phyloP scores from a whole-genome alignment of 2,329 filamentous ascomycete genomes.

The Grosmannia clavigera region DNA sequence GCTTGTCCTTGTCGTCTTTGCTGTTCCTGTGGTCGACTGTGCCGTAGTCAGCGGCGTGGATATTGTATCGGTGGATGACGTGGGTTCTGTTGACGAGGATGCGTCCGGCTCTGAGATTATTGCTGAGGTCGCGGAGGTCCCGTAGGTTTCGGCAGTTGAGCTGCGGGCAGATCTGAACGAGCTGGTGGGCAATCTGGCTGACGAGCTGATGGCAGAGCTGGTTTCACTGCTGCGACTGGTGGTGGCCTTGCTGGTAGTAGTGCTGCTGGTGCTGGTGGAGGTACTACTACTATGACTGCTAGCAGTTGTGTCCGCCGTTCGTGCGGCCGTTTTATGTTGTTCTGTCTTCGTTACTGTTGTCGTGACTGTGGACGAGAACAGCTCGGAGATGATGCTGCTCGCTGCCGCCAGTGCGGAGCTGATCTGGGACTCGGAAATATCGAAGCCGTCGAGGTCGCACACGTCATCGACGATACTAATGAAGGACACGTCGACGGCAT shows the following conservation, averaged over 20 bases:
- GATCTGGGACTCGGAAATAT: constrained; percentile 4
- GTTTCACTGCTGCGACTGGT: not conserved
- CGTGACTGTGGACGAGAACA: not conserved
- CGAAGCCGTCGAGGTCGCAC: constrained; percentile 4
- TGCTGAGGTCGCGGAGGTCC: not conserved
- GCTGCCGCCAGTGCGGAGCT: constrained; percentile 8
- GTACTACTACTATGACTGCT: not conserved
- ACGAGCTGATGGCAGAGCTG: not conserved
- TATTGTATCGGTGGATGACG: not conserved
- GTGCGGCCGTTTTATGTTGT: not conserved
- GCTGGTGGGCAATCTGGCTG: not conserved
- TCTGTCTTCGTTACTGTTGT: not conserved
- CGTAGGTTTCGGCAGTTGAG: not conserved
- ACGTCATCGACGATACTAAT: constrained; percentile 6
- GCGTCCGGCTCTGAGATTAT: not conserved
- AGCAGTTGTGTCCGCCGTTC: not conserved
- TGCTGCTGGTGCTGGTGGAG: not conserved
- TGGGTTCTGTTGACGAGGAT: not conserved
- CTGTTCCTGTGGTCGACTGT: not conserved
- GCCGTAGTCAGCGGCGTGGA: not conserved
- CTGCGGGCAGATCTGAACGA: not conserved
- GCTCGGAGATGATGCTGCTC: constrained; percentile 5
- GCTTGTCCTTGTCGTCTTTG: not conserved
- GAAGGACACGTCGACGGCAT: constrained; percentile 7
- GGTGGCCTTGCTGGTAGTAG: not conserved